Percentiles rank a stretch among this genome's conserved stretches.
Evolutionary conservation across 2,329 filamentous ascomycete genomes (phyloP).

Genomic region (Hysterium pulicare): DNA sequence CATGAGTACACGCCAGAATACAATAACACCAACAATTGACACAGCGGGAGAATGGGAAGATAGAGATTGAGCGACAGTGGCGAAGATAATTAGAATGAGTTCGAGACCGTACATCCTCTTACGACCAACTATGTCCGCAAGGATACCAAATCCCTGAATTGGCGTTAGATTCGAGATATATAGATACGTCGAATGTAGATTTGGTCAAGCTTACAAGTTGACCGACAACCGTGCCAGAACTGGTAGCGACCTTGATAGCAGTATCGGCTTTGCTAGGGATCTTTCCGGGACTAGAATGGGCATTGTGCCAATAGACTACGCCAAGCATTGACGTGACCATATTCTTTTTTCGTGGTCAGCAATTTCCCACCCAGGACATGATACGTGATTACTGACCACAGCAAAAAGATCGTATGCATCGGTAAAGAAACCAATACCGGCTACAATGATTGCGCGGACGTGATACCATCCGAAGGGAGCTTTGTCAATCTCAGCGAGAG

Average conservation of each 20-base stretch:
- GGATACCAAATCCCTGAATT: slow-evolving; percentile 21
- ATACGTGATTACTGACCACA: no score
- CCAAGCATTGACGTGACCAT: slow-evolving; percentile 63
- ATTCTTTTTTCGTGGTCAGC: no score
- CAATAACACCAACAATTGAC: slow-evolving; percentile 37
- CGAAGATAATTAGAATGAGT: slow-evolving; percentile 39
- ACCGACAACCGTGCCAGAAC: slow-evolving; percentile 77
- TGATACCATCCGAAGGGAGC: slow-evolving; percentile 76
- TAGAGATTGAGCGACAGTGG: slow-evolving; percentile 38
- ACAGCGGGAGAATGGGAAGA: slow-evolving; percentile 32
- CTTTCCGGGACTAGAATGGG: slow-evolving; percentile 35
- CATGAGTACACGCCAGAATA: slow-evolving; percentile 42
- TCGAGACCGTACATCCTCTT: slow-evolving; percentile 75
- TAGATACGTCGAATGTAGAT: no score
- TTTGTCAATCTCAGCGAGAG: slow-evolving; percentile 73
- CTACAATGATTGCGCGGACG: slow-evolving; percentile 68
- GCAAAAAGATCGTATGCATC: slow-evolving; percentile 70
- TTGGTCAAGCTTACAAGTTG: no score
- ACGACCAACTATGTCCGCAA: slow-evolving; percentile 74
- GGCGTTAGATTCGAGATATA: slow-evolving; percentile 4
- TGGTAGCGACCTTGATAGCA: slow-evolving; percentile 82
- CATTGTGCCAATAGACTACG: slow-evolving; percentile 67
- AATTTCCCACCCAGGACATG: no score
- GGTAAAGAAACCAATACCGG: slow-evolving; percentile 81
- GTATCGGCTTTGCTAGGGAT: slow-evolving; percentile 70